Base-by-base conservation (phyloP, 2,329 filamentous ascomycete species). In the Daldinia sp. region DNA sequence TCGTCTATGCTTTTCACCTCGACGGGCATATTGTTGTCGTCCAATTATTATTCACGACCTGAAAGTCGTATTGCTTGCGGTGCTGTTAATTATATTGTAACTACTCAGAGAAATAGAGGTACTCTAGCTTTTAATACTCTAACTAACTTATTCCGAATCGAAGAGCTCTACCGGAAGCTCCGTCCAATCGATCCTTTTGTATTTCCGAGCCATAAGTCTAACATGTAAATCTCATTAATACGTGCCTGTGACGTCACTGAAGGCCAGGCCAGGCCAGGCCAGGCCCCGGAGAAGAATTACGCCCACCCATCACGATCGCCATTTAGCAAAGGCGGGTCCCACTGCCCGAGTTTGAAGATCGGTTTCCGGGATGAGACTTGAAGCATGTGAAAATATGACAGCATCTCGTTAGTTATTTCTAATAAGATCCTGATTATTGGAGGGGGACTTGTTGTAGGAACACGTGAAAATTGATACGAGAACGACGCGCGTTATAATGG, bases 111-210 rank as follows among this genome's bases (percentile, higher is more conserved):
- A 2, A 9, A 6, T 7, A 35, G 1, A 35, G 33, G 7, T 28
- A 50, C 30, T 48, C 23, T 30, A 50, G 6, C 46, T 9, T 35
- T 9, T 7, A 35, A 35, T 6, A 9, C 33, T 13, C 12, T 35
- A 9, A 10, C 7, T 35, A 35, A 15, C 12, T 15, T 13, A 13
- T 39, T 6, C 35, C 12, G 54, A 62, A 28, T 13, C 7, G 26
- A 4, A 41, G 12, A 10, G 2, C 12, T 4, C 35, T 39, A 39
- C 2, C 28, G 20, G n/a, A 50, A 35, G 13, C 15, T 10, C 30
- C 9, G 44, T 58, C 56, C 33, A 60, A 53, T 60, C 18, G 50
- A 48, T 20, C 44, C 51, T 54, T 68, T 68, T 65, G 57, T 58
- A 65, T 57, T 58, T 57, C 13, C 15, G 35, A 63, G 23, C 42